Percentiles rank a stretch among this genome's conserved stretches.
phyloP scores from a whole-genome alignment of 306 rosid genomes.

The Trifolium repens region DNA sequence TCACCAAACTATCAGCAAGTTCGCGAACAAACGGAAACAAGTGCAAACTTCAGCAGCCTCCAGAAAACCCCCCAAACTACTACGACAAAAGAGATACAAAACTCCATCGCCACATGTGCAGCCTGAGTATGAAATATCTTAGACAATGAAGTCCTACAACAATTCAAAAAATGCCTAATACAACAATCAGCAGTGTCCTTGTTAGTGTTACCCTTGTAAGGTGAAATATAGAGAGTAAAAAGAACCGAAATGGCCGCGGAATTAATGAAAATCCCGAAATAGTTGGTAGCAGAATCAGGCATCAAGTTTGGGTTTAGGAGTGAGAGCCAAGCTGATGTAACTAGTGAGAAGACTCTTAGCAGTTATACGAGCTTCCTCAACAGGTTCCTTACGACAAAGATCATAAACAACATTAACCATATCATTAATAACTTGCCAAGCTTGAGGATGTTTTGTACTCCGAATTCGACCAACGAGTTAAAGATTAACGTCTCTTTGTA shows the following conservation, averaged over 20 bases:
- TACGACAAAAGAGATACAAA: constrained; percentile 76
- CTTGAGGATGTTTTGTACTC: constrained; percentile 75
- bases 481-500: constrained; percentile 68
- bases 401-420: constrained; percentile 57
- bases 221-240: constrained; percentile 74
- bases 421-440: constrained; percentile 82
- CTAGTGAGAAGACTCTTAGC: constrained; percentile 50
- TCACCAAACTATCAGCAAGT: constrained; percentile 56
- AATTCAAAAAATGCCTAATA: constrained; percentile 68
- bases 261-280: constrained; percentile 66
- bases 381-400: constrained; percentile 60
- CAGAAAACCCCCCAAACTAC: constrained; percentile 68
- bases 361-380: constrained; percentile 41
- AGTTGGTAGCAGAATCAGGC: constrained; percentile 46
- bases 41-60: too few species aligned
- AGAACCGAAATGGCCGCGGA: constrained; percentile 64
- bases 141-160: constrained; percentile 49
- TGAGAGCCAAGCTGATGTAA: constrained; percentile 45
- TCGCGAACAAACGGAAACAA: constrained; percentile 74
- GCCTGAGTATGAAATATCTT: constrained; percentile 54
- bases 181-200: constrained; percentile 59
- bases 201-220: constrained; percentile 54
- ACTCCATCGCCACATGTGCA: constrained; percentile 67
- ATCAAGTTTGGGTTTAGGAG: constrained; percentile 42
- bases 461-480: constrained; percentile 81